phyloP scores from a whole-genome alignment of 2,329 filamentous ascomycete genomes.

The Bipolaris cookei region DNA sequence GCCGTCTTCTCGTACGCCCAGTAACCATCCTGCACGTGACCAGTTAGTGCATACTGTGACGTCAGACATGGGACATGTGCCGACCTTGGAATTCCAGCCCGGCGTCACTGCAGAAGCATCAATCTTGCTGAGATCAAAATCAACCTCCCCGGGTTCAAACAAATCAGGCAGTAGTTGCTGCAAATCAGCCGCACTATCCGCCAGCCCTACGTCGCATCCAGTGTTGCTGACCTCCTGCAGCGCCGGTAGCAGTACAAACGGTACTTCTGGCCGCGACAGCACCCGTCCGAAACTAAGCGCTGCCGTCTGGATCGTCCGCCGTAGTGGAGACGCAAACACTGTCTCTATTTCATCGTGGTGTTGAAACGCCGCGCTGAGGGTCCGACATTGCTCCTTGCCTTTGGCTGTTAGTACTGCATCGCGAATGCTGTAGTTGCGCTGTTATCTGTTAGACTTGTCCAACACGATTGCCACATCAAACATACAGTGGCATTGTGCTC shows the following conservation, averaged over 20 bases:
- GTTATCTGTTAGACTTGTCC: conserved; percentile 31
- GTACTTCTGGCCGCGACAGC: conserved; percentile 41
- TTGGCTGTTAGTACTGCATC: conserved; percentile 79
- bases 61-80: conserved; percentile 4
- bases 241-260: conserved; percentile 70
- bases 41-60: conserved; percentile 13
- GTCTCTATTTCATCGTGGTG: conserved; percentile 65
- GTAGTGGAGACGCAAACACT: conserved; percentile 79
- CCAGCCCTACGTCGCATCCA: conserved; percentile 75
- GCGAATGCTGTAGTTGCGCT: conserved; percentile 72
- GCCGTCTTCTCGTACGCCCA: conserved; percentile 40
- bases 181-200: conserved; percentile 55
- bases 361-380: conserved; percentile 68
- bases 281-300: conserved; percentile 69
- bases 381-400: conserved; percentile 76
- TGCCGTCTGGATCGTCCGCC: conserved; percentile 80
- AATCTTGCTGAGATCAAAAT: conserved; percentile 56
- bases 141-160: conserved; percentile 64
- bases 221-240: conserved; percentile 78
- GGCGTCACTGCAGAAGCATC: conserved; percentile 68
- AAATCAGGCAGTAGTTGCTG: conserved; percentile 29
- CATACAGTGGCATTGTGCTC: conserved; percentile 69
- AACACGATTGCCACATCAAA: neutral
- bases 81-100: conserved; percentile 74
- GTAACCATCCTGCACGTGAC: conserved; percentile 32